Percentiles rank a stretch among this genome's conserved stretches.
Conservation (phyloP, 1,139 yeast species). For the Kodamaea plutei region DNA sequence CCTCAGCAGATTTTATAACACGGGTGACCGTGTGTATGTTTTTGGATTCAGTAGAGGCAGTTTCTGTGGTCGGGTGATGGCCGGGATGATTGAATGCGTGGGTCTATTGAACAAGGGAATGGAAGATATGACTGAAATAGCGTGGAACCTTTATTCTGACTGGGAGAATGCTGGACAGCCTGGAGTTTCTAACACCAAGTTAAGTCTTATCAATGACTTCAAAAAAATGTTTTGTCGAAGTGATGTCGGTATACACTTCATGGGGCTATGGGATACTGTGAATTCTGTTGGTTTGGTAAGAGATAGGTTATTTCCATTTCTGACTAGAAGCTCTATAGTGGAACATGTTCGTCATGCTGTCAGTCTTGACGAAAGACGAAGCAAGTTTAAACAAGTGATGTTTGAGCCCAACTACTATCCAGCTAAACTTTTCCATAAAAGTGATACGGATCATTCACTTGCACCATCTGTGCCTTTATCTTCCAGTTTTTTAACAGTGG, state of each 20-base stretch:
- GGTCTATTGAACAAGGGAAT: slow-evolving; percentile 53
- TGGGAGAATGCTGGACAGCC: slow-evolving; percentile 66
- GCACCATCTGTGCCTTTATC: background rate
- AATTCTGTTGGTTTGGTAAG: slow-evolving; percentile 58
- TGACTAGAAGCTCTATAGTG: slow-evolving; percentile 47
- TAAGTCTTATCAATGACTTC: slow-evolving; percentile 47
- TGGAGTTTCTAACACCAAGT: slow-evolving; percentile 32
- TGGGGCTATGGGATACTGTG: slow-evolving; percentile 67
- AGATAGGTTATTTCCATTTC: slow-evolving; percentile 55
- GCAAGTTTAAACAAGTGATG: slow-evolving; percentile 55
- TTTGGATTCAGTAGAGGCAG: slow-evolving; percentile 69
- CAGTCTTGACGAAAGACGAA: slow-evolving; percentile 60
- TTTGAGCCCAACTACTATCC: slow-evolving; percentile 34
- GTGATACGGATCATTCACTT: background rate
- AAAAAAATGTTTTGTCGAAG: slow-evolving; percentile 47
- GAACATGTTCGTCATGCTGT: slow-evolving; percentile 62
- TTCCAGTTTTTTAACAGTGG: background rate
- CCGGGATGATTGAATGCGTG: slow-evolving; percentile 60
- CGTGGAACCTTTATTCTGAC: slow-evolving; percentile 56
- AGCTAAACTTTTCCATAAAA: slow-evolving; percentile 8
- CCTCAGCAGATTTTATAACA: slow-evolving; percentile 42
- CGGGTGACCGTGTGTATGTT: slow-evolving; percentile 49
- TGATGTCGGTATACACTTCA: slow-evolving; percentile 44
- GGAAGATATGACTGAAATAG: slow-evolving; percentile 51
- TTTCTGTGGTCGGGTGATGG: slow-evolving; percentile 56